Evolutionary conservation across 2,329 filamentous ascomycete species (phyloP).

Genomic region (Neofusicoccum ribis): DNA sequence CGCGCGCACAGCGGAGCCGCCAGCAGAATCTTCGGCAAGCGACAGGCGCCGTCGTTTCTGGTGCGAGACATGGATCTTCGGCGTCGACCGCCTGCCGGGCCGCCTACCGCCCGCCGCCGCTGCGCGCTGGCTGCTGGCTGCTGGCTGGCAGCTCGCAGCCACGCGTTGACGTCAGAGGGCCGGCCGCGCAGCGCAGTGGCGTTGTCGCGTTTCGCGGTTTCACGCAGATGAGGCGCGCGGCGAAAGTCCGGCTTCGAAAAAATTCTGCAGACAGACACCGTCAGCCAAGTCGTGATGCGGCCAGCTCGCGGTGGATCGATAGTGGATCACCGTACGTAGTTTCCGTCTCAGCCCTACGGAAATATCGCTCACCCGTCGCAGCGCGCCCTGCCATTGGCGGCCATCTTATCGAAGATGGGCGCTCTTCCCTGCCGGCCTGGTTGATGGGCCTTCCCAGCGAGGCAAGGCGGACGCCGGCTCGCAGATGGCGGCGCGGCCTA

Average conservation of each 20-base stretch:
- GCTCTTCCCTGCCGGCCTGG: not conserved
- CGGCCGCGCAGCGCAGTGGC: not conserved
- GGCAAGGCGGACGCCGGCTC: not conserved
- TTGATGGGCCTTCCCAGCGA: not conserved
- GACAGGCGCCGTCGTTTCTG: not conserved
- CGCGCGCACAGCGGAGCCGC: not conserved
- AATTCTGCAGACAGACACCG: not conserved
- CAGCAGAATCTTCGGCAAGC: not conserved
- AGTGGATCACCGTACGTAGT: slow-evolving; percentile 12
- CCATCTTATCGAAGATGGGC: not conserved
- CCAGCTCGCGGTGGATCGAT: slow-evolving; percentile 5
- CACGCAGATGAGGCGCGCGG: not conserved
- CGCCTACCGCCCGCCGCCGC: not conserved
- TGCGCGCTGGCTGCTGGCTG: not conserved
- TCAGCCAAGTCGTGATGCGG: not conserved
- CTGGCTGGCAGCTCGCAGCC: not conserved
- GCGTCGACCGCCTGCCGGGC: not conserved
- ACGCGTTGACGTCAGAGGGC: not conserved
- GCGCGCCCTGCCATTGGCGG: not conserved
- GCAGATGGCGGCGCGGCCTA: not conserved
- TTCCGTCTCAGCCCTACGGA: slow-evolving; percentile 17
- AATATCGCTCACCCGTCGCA: slow-evolving; percentile 10
- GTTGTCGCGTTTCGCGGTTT: not conserved
- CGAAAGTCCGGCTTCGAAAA: slow-evolving; percentile 3
- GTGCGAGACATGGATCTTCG: not conserved